phyloP scores from a whole-genome alignment of 225 moss, liverwort and hornwort genomes.

The Marchantia polymorpha region DNA sequence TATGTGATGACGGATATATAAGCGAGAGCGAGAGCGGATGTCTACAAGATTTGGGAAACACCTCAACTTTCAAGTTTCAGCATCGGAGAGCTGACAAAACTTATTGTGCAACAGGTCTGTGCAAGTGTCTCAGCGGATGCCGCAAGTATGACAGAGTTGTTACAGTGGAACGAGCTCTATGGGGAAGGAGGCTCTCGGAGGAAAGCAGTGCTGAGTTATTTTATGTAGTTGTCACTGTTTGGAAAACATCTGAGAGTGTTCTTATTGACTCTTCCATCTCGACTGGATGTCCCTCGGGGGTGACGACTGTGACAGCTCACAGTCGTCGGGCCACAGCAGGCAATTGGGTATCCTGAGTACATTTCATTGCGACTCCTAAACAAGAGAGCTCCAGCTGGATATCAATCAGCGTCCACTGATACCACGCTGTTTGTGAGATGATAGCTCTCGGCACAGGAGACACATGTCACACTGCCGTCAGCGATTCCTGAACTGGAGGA shows the following conservation, averaged over 20 bases:
- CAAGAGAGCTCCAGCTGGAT: not conserved
- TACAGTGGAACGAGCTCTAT: constrained; percentile 53
- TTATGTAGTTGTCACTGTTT: constrained; percentile 38
- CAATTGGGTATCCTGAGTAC: constrained; percentile 1
- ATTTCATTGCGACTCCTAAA: not conserved
- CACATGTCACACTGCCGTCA: not conserved
- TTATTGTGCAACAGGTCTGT: constrained; percentile 37
- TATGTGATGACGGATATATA: no score
- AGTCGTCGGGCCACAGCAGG: not conserved
- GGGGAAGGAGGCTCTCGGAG: constrained; percentile 55
- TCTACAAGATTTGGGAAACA: no score
- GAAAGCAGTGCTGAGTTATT: constrained; percentile 50
- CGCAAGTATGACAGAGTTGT: constrained; percentile 48
- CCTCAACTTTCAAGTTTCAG: no score
- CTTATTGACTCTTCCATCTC: not conserved
- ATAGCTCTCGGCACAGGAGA: not conserved
- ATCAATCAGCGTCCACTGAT: not conserved
- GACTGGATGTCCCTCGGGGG: not conserved
- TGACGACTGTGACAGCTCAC: not conserved
- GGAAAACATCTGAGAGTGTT: not conserved
- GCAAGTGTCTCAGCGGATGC: constrained; percentile 56
- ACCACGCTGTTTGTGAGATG: constrained; percentile 6
- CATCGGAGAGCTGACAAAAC: not conserved
- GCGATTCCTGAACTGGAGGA: constrained; percentile 1
- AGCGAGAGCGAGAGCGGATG: no score